Conservation (phyloP, 1,284 basidiomycete genomes). For the Singerocomus inundabilis region DNA sequence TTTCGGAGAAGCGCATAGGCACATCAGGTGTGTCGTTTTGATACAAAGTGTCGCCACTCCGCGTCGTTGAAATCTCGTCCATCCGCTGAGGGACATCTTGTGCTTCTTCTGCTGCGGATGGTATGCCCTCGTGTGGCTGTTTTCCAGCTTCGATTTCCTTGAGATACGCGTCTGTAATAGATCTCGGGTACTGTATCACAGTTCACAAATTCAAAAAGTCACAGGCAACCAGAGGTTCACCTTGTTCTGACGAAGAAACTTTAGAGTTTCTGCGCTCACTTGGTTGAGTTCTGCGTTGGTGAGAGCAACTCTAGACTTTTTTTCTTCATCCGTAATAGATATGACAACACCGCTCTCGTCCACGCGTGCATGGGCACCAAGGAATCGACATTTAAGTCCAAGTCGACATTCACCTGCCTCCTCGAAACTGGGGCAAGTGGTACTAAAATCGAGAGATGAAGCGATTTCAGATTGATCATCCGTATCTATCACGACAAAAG, state of each 20-base stretch:
- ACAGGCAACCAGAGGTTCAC: constrained; percentile 37
- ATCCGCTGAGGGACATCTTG: constrained; percentile 22
- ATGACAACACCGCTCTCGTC: constrained; percentile 43
- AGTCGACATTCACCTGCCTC: constrained; percentile 80
- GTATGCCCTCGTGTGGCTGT: constrained; percentile 33
- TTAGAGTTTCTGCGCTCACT: constrained; percentile 54
- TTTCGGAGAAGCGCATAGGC: constrained; percentile 74
- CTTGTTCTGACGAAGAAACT: constrained; percentile 63
- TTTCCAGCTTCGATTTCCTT: constrained; percentile 50
- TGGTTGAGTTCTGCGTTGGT: constrained; percentile 77
- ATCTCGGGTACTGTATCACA: constrained; percentile 57
- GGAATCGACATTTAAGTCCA: constrained; percentile 90
- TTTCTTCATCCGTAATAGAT: constrained; percentile 56
- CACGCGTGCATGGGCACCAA: constrained; percentile 65
- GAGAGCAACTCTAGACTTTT: constrained; percentile 48
- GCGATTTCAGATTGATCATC: background rate
- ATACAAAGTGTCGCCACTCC: constrained; percentile 33
- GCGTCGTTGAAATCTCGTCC: constrained; percentile 32
- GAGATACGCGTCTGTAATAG: constrained; percentile 69
- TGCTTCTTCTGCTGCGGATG: constrained; percentile 22
- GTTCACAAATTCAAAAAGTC: constrained; percentile 1
- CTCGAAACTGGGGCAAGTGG: constrained; percentile 71
- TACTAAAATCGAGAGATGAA: constrained; percentile 47
- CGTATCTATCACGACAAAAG: constrained; percentile 40
- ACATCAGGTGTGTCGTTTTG: constrained; percentile 63